Conservation (phyloP, 768 basidiomycete genomes). For the Boletellus ananas region DNA sequence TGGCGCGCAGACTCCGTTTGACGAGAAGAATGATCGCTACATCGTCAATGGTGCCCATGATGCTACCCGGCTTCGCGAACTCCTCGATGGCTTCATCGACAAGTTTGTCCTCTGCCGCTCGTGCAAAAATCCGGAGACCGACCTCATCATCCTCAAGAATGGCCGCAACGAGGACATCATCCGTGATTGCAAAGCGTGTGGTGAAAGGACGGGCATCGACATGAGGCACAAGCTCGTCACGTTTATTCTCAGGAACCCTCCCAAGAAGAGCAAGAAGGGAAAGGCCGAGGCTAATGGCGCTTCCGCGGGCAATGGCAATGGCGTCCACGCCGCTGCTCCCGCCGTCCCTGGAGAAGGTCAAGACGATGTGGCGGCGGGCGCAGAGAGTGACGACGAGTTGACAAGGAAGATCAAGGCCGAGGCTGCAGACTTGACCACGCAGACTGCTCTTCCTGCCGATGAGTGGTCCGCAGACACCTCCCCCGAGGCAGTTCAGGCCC, state of each 20-base stretch:
- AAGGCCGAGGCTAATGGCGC: constrained; percentile 55
- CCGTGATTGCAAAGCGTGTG: constrained; percentile 98
- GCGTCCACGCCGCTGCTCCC: constrained; percentile 37
- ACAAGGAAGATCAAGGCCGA: constrained; percentile 91
- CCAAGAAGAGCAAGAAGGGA: constrained; percentile 62
- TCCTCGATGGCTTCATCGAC: constrained; percentile 95
- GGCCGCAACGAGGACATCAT: constrained; percentile 82
- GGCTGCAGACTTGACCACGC: constrained; percentile 68
- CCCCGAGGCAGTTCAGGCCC: constrained; percentile 80
- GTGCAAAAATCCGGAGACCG: constrained; percentile 99
- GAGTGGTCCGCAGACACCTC: constrained; percentile 95
- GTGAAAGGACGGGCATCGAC: constrained; percentile 85
- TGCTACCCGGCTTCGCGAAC: constrained; percentile 84
- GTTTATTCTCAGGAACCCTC: constrained; percentile 97
- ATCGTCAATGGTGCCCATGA: constrained; percentile 98
- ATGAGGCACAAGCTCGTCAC: constrained; percentile 97
- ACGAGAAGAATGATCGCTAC: constrained; percentile 96
- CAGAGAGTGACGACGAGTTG: constrained; percentile 83
- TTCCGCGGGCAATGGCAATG: constrained; percentile 46
- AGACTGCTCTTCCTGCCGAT: constrained; percentile 59
- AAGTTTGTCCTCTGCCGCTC: constrained; percentile 96
- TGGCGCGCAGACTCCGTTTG: constrained; percentile 94
- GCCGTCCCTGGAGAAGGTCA: constrained; percentile 39
- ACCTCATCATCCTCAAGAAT: constrained; percentile 82
- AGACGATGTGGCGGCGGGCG: constrained; percentile 43